Conservation (phyloP, 345 rosid genomes). For the Hypericum perforatum region DNA sequence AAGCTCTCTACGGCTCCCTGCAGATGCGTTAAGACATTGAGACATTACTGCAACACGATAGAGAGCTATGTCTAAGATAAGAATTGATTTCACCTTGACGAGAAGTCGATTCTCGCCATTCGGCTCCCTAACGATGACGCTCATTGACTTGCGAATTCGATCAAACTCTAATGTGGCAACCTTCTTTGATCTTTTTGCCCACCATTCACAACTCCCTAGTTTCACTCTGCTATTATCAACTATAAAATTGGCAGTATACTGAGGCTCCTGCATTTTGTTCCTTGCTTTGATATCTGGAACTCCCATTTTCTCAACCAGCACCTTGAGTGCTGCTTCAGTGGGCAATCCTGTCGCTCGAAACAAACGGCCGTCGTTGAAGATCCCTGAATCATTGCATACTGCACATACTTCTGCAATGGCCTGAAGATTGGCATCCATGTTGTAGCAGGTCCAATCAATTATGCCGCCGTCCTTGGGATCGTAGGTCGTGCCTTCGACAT, state of each 20-base stretch:
- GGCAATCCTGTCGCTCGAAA: constrained; percentile 89
- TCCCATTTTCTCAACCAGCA: constrained; percentile 90
- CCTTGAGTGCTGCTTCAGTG: constrained; percentile 92
- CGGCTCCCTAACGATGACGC: constrained; percentile 66
- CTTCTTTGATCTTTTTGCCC: constrained; percentile 57
- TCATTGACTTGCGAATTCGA: constrained; percentile 78
- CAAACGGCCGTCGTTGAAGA: constrained; percentile 56
- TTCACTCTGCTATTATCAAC: constrained; percentile 50
- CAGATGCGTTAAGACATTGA: constrained; percentile 10
- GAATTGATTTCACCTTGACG: constrained; percentile 47
- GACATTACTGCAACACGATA: background rate
- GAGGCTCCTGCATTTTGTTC: constrained; percentile 37
- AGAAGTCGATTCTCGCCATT: constrained; percentile 63
- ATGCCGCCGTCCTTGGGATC: constrained; percentile 77
- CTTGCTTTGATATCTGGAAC: constrained; percentile 46
- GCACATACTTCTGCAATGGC: constrained; percentile 85
- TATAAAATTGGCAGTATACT: constrained; percentile 49
- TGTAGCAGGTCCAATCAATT: constrained; percentile 55
- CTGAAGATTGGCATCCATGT: constrained; percentile 80
- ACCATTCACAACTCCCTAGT: constrained; percentile 80
- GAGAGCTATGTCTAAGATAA: too few relatives aligned
- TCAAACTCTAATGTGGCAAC: constrained; percentile 86
- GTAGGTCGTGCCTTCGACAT: constrained; percentile 77
- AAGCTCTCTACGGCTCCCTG: constrained; percentile 93
- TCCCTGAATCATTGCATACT: constrained; percentile 69